These are phyloP conservation scores for Zopfochytrium polystomum DNA, from an alignment of 371 early-diverging fungal genomes.

Conservation along the genomic window DNA sequence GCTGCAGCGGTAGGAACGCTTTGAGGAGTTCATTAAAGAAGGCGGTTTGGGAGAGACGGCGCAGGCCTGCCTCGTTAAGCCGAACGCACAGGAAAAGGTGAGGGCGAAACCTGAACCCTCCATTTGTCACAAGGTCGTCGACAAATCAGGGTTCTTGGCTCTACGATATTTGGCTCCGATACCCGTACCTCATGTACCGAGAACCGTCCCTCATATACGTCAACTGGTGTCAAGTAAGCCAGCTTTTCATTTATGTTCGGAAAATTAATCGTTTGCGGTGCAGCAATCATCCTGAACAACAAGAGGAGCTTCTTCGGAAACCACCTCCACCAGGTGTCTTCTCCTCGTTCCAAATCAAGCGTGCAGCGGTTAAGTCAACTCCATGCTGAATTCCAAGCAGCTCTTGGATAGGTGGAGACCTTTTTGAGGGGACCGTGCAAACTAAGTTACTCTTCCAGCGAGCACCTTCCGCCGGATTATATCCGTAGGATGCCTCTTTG, in stretches of 20 bases:
- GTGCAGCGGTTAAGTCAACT: constrained; percentile 75
- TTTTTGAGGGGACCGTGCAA: not conserved
- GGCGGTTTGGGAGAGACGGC: constrained; percentile 79
- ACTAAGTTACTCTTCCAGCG: constrained; percentile 14
- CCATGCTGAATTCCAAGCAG: constrained; percentile 70
- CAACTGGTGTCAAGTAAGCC: no score
- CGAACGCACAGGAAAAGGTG: no score
- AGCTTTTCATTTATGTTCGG: no score
- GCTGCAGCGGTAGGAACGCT: constrained; percentile 64
- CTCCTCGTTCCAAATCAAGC: constrained; percentile 67
- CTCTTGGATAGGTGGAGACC: constrained; percentile 58
- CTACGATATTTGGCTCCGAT: no score
- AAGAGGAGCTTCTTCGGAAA: constrained; percentile 47
- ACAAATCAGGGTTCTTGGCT: no score
- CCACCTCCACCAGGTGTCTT: constrained; percentile 55
- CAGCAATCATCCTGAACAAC: constrained; percentile 66
- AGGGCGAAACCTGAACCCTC: no score
- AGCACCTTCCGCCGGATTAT: constrained; percentile 64
- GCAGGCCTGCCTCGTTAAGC: constrained; percentile 74
- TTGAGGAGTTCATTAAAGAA: constrained; percentile 75
- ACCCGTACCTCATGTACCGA: no score
- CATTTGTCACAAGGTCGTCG: no score
- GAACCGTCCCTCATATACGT: no score
- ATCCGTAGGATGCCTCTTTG: constrained; percentile 66
- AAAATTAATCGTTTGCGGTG: no score